Percentiles rank a stretch among this genome's conserved stretches.
phyloP scores from a whole-genome alignment of 1,284 basidiomycete genomes.

The Cutaneotrichosporon sp. region DNA sequence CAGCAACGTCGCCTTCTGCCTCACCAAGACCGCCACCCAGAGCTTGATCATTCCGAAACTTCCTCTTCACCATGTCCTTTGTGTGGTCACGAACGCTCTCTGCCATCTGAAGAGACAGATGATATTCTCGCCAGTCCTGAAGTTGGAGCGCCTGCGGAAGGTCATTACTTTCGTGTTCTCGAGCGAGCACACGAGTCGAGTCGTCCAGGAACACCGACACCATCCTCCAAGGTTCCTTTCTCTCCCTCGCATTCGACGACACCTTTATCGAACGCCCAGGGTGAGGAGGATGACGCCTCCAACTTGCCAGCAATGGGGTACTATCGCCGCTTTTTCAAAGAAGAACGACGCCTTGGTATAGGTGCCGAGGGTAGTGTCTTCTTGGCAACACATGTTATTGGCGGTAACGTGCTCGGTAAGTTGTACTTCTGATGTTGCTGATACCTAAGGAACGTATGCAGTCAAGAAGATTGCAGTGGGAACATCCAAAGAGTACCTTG shows the following conservation, averaged over 20 bases:
- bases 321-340: constrained; percentile 71
- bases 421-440: constrained; percentile 19
- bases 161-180: constrained; percentile 40
- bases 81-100: constrained; percentile 23
- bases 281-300: constrained; percentile 14
- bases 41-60: not conserved
- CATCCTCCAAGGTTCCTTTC: constrained; percentile 10
- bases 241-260: constrained; percentile 45
- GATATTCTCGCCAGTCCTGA: not conserved
- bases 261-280: constrained; percentile 4
- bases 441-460: constrained; percentile 57
- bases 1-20: not conserved
- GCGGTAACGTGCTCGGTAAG: constrained; percentile 34
- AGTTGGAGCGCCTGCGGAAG: constrained; percentile 1
- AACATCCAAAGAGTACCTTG: constrained; percentile 73
- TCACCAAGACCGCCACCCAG: not conserved
- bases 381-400: constrained; percentile 36
- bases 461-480: constrained; percentile 95
- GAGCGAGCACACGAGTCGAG: constrained; percentile 42
- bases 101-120: not conserved
- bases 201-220: constrained; percentile 32
- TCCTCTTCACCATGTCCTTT: constrained; percentile 42
- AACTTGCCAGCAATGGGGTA: constrained; percentile 50
- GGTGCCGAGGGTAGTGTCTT: constrained; percentile 87
- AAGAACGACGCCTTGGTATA: constrained; percentile 79